These are phyloP conservation scores for Aspergillus pseudoviridinutans DNA, from an alignment of 2,329 filamentous ascomycete genomes.

Conservation along the genomic window DNA sequence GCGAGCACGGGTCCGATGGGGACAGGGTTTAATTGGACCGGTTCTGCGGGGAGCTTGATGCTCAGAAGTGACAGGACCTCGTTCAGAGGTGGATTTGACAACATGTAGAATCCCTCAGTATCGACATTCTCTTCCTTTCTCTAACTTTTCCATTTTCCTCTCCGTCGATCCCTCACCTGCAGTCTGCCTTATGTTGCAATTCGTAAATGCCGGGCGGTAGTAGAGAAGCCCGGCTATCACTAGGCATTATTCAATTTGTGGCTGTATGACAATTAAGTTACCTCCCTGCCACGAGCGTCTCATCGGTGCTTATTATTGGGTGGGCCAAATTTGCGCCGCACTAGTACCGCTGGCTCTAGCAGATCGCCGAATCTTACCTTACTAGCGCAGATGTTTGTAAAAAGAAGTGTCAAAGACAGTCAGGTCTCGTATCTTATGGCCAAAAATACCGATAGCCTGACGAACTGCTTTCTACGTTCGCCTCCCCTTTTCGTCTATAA, in stretches of 20 bases:
- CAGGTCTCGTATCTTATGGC: too few species aligned
- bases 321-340: conserved; percentile 9
- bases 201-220: too few species aligned
- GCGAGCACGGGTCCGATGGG: not conserved
- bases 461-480: not conserved
- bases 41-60: not conserved
- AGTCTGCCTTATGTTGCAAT: not conserved
- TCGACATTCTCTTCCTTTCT: not conserved
- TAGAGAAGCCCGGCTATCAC: too few species aligned
- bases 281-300: conserved; percentile 7
- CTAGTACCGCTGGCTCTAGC: conserved; percentile 6
- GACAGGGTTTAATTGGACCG: not conserved
- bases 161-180: not conserved
- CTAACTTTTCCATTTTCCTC: not conserved
- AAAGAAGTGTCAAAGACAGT: not conserved
- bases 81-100: not conserved
- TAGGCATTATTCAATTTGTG: not conserved
- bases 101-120: not conserved
- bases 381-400: not conserved
- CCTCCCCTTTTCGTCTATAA: not conserved
- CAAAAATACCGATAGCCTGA: not conserved
- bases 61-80: not conserved
- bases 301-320: conserved; percentile 11
- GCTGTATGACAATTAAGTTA: conserved; percentile 6
- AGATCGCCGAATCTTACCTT: conserved; percentile 9